Percentiles rank a stretch among this genome's conserved stretches.
Conservation (phyloP, 805 yeast species). For the Cyberlindnera veronae region DNA sequence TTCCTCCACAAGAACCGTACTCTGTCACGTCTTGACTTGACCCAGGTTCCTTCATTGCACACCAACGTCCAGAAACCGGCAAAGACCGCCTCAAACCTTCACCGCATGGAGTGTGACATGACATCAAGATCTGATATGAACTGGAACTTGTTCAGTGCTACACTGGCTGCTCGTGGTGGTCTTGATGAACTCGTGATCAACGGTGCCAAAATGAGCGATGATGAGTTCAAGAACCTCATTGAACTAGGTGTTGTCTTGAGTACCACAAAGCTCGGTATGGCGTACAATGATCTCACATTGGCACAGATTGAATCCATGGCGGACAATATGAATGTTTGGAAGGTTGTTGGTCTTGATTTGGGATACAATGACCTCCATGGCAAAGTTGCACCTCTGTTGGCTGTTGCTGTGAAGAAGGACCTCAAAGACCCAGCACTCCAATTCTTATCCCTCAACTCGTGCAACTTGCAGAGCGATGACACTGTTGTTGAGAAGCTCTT, state of each 20-base stretch:
- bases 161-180: conserved; percentile 71
- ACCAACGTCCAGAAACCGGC: conserved; percentile 39
- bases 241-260: conserved; percentile 54
- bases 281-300: conserved; percentile 63
- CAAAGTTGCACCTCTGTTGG: conserved; percentile 29
- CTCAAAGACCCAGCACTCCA: conserved; percentile 30
- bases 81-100: conserved; percentile 29
- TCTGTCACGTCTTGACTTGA: conserved; percentile 58
- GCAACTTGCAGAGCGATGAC: conserved; percentile 45
- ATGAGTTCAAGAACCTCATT: conserved; percentile 58
- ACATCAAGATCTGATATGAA: conserved; percentile 65
- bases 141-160: conserved; percentile 77
- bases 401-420: conserved; percentile 25
- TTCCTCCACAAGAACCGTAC: conserved; percentile 64
- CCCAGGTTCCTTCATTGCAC: conserved; percentile 43
- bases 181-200: conserved; percentile 76
- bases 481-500: conserved; percentile 38
- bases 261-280: conserved; percentile 71
- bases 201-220: conserved; percentile 66
- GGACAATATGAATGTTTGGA: conserved; percentile 48
- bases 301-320: conserved; percentile 58
- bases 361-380: conserved; percentile 72
- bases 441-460: conserved; percentile 61
- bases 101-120: conserved; percentile 36
- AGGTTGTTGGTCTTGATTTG: conserved; percentile 68